phyloP scores from a whole-genome alignment of 2,329 filamentous ascomycete species.

The Microsporum ferrugineum region DNA sequence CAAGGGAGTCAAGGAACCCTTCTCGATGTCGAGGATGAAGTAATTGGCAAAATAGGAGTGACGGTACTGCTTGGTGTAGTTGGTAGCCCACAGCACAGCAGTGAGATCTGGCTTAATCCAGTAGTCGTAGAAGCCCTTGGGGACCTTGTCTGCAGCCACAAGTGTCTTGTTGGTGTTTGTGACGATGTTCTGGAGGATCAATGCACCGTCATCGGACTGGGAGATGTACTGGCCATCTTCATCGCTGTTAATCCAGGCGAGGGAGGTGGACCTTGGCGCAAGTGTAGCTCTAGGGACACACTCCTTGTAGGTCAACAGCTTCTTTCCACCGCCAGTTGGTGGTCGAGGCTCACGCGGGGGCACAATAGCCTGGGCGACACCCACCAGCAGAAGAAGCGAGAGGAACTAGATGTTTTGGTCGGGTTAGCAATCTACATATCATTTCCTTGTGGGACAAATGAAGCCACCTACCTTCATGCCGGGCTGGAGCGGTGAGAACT shows the following conservation, averaged over 20 bases:
- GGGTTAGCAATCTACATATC: background rate
- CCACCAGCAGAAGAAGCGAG: slow-evolving; percentile 13
- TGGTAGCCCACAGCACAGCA: slow-evolving; percentile 51
- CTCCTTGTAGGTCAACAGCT: slow-evolving; percentile 50
- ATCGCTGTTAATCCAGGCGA: slow-evolving; percentile 48
- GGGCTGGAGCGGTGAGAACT: background rate
- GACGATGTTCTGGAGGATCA: slow-evolving; percentile 52
- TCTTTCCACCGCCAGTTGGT: slow-evolving; percentile 45
- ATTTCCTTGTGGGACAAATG: background rate
- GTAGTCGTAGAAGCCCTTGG: slow-evolving; percentile 45
- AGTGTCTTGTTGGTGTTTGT: slow-evolving; percentile 48
- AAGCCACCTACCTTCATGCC: slow-evolving; percentile 9
- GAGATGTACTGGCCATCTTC: slow-evolving; percentile 53
- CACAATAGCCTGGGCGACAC: slow-evolving; percentile 30
- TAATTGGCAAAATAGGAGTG: slow-evolving; percentile 59
- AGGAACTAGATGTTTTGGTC: background rate
- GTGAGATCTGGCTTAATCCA: slow-evolving; percentile 51
- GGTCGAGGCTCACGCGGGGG: slow-evolving; percentile 45
- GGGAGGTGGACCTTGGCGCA: slow-evolving; percentile 37
- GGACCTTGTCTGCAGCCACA: slow-evolving; percentile 47
- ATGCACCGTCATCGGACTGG: slow-evolving; percentile 38
- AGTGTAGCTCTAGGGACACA: slow-evolving; percentile 42
- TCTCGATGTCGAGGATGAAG: slow-evolving; percentile 50
- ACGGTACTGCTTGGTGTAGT: slow-evolving; percentile 58
- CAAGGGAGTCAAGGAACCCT: slow-evolving; percentile 44